These are phyloP conservation scores for Scutellaria barbata DNA, from an alignment of 257 asterid species.

Conservation along the genomic window DNA sequence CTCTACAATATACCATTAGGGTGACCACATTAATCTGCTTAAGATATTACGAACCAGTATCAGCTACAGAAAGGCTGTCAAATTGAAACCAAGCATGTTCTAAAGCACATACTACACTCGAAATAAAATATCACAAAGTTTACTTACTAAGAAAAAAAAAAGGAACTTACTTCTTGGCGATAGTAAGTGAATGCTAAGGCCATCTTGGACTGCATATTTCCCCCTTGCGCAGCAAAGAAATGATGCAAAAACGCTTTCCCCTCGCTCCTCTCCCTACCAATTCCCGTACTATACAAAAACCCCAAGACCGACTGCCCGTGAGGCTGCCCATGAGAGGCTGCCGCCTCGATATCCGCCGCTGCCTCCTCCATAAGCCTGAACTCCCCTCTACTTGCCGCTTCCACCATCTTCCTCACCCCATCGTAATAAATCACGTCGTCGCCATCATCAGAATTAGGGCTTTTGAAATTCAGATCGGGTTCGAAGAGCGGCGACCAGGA, in stretches of 20 bases:
- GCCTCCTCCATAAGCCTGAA: slow-evolving; percentile 79
- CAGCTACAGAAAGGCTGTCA: neutral
- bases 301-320: slow-evolving; percentile 90
- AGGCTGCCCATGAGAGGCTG: slow-evolving; percentile 66
- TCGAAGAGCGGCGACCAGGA: slow-evolving; percentile 95
- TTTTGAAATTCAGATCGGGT: slow-evolving; percentile 49
- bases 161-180: slow-evolving; percentile 76
- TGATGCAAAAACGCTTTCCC: slow-evolving; percentile 77
- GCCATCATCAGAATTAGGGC: slow-evolving; percentile 36
- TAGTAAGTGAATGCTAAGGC: slow-evolving; percentile 81
- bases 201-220: slow-evolving; percentile 96
- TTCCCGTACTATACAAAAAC: slow-evolving; percentile 79
- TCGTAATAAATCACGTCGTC: slow-evolving; percentile 55
- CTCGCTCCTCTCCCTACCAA: slow-evolving; percentile 75
- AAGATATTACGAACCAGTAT: neutral
- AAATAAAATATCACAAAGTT: neutral
- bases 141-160: neutral
- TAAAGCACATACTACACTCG: neutral
- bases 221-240: slow-evolving; percentile 80
- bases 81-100: neutral
- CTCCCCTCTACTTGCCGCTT: slow-evolving; percentile 75
- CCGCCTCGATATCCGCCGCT: slow-evolving; percentile 67
- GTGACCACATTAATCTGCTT: slow-evolving; percentile 8
- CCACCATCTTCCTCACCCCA: slow-evolving; percentile 71
- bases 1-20: neutral